These are phyloP conservation scores for Crataegus laevigata DNA, from an alignment of 306 rosid genomes.

Conservation along the genomic window DNA sequence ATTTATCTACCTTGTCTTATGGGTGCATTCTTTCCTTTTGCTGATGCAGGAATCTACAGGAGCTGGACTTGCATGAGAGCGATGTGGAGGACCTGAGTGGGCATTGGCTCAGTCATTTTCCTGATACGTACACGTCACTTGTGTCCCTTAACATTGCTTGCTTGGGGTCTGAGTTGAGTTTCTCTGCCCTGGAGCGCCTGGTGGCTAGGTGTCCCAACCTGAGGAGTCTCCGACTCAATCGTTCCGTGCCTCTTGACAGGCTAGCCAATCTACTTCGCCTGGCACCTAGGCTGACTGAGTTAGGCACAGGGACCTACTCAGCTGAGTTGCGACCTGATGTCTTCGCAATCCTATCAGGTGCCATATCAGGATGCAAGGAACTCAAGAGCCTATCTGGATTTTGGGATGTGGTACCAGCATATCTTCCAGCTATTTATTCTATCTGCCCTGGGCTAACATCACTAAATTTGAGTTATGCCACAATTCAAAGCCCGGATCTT, in stretches of 20 bases:
- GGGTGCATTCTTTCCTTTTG: background rate
- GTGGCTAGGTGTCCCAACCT: constrained; percentile 72
- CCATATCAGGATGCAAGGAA: constrained; percentile 52
- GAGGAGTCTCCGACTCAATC: constrained; percentile 77
- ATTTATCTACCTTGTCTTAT: constrained; percentile 7
- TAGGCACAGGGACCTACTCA: constrained; percentile 73
- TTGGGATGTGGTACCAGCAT: constrained; percentile 81
- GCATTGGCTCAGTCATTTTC: constrained; percentile 92
- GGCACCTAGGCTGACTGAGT: constrained; percentile 70
- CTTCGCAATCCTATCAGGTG: constrained; percentile 41
- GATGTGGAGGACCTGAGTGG: constrained; percentile 86
- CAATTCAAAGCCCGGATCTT: constrained; percentile 60
- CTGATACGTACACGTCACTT: constrained; percentile 76
- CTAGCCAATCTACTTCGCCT: constrained; percentile 51
- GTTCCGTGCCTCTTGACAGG: constrained; percentile 71
- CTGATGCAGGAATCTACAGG: constrained; percentile 69
- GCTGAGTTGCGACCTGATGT: constrained; percentile 65
- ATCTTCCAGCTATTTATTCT: constrained; percentile 66
- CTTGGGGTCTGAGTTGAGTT: constrained; percentile 71
- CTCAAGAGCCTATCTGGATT: constrained; percentile 70
- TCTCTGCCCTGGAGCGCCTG: constrained; percentile 75
- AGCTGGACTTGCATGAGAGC: constrained; percentile 83
- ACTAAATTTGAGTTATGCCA: constrained; percentile 71
- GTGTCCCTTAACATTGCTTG: constrained; percentile 83
- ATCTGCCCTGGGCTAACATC: constrained; percentile 59